These are phyloP conservation scores for Plasmodium reichenowi DNA, from an alignment of 169 alveolate genomes.

Conservation along the genomic window DNA sequence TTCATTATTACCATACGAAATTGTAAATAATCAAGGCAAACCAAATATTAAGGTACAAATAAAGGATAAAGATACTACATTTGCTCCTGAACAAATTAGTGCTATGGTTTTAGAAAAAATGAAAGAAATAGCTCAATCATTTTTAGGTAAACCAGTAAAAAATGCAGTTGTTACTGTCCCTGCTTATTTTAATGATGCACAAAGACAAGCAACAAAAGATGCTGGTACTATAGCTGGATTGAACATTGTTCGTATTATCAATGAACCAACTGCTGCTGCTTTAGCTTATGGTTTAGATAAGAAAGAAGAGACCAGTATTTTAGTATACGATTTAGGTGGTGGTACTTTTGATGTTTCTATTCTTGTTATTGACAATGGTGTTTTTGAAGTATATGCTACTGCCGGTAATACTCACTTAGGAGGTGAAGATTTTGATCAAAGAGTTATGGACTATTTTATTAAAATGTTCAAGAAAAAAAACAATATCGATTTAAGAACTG, in stretches of 20 bases:
- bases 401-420: conserved; percentile 99
- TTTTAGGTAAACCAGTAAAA: conserved; percentile 96
- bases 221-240: conserved; percentile 99
- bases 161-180: conserved; percentile 98
- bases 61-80: conserved; percentile 92
- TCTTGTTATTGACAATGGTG: conserved; percentile 98
- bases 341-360: conserved; percentile 99
- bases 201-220: conserved; percentile 99
- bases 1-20: conserved; percentile 96
- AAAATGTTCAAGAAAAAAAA: conserved; percentile 94
- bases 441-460: conserved; percentile 97
- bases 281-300: conserved; percentile 99
- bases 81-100: conserved; percentile 99
- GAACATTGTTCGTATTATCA: conserved; percentile 97
- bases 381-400: conserved; percentile 98
- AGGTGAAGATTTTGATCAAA: conserved; percentile 96
- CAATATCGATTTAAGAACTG: conserved; percentile 91
- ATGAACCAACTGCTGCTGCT: conserved; percentile 99
- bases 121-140: conserved; percentile 98
- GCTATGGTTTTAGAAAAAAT: conserved; percentile 97
- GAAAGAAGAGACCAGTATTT: conserved; percentile 95
- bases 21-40: conserved; percentile 93
- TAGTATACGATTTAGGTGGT: conserved; percentile 99
- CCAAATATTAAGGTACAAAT: conserved; percentile 95
- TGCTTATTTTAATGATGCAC: conserved; percentile 99